phyloP scores from a whole-genome alignment of 139 green algal genomes.

The Choricystis sp. region DNA sequence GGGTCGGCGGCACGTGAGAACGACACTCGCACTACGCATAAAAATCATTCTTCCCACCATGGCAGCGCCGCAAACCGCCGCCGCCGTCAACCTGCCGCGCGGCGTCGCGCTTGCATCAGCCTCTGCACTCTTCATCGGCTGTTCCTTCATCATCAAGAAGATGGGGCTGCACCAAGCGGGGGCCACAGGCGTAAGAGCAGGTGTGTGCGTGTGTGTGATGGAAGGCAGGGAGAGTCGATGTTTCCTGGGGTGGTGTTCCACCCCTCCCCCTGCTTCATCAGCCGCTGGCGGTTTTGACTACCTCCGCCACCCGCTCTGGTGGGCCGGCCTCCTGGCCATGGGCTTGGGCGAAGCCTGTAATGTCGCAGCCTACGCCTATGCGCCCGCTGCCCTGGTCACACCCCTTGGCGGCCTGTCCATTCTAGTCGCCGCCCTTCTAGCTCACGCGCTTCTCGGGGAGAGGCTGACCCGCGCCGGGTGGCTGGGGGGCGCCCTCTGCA shows the following conservation, averaged over 20 bases:
- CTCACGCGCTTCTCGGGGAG: conserved; percentile 80
- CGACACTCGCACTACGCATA: too few species aligned
- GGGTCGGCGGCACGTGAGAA: too few species aligned
- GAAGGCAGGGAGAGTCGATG: too few species aligned
- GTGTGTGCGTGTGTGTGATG: conserved; percentile 17
- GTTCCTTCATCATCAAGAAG: conserved; percentile 98
- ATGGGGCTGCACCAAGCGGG: conserved; percentile 70
- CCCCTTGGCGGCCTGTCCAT: conserved; percentile 78
- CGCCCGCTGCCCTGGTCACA: conserved; percentile 86
- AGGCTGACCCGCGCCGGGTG: conserved; percentile 84
- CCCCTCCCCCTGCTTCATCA: conserved; percentile 9
- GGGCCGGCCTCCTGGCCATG: conserved; percentile 84
- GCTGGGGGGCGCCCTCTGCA: conserved; percentile 82
- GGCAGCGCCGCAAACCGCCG: too few species aligned
- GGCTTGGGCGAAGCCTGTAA: conserved; percentile 82
- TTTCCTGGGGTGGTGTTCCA: too few species aligned
- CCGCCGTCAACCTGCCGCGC: conserved; percentile 52
- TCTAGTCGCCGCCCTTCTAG: conserved; percentile 82
- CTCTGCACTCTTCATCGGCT: conserved; percentile 80
- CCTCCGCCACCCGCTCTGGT: conserved; percentile 86
- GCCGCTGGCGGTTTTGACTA: conserved; percentile 89
- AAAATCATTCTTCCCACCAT: too few species aligned
- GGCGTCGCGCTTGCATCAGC: conserved; percentile 68
- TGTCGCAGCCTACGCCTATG: conserved; percentile 95
- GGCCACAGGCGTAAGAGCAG: conserved; percentile 51